Percentiles rank a stretch among this genome's conserved stretches.
phyloP scores from a whole-genome alignment of 73 alveolate genomes.

The Diophrys appendiculata region DNA sequence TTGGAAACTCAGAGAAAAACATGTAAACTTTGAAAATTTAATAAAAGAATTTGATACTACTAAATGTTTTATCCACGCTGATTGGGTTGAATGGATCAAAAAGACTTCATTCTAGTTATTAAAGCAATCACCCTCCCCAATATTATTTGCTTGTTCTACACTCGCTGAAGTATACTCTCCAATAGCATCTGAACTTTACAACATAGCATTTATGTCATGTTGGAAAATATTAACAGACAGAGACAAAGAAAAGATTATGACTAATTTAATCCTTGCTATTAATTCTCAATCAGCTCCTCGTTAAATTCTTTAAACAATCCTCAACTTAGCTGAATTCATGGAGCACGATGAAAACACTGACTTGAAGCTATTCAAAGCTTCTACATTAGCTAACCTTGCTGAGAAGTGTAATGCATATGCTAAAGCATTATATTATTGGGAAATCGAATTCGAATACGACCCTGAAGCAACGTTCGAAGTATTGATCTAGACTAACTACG shows the following conservation, averaged over 20 bases:
- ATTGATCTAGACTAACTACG: conserved; percentile 84
- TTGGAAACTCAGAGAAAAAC: conserved; percentile 41
- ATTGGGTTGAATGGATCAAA: conserved; percentile 98
- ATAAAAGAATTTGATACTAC: conserved; percentile 77
- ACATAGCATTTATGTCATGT: conserved; percentile 90
- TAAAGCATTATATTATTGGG: conserved; percentile 95
- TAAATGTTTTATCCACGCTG: conserved; percentile 83
- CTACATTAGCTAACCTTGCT: conserved; percentile 92
- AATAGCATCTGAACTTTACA: conserved; percentile 87
- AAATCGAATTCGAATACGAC: conserved; percentile 89
- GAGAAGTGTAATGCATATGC: conserved; percentile 97
- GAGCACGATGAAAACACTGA: conserved; percentile 91
- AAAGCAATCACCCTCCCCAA: conserved; percentile 87
- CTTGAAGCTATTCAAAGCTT: conserved; percentile 80
- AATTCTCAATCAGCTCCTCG: conserved; percentile 81
- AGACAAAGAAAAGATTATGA: conserved; percentile 73
- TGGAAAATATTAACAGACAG: conserved; percentile 86
- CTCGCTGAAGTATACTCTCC: conserved; percentile 91
- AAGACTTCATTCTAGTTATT: conserved; percentile 81
- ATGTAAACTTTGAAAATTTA: conserved; percentile 45
- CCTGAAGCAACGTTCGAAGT: conserved; percentile 72
- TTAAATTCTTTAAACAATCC: conserved; percentile 80
- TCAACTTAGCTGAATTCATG: conserved; percentile 96
- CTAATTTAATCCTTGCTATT: conserved; percentile 72
- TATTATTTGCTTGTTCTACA: conserved; percentile 85